A percentile compares a stretch with the other conserved stretches of the same genome.
Conservation (phyloP, 768 basidiomycete species). For the Trametes cingulata region DNA sequence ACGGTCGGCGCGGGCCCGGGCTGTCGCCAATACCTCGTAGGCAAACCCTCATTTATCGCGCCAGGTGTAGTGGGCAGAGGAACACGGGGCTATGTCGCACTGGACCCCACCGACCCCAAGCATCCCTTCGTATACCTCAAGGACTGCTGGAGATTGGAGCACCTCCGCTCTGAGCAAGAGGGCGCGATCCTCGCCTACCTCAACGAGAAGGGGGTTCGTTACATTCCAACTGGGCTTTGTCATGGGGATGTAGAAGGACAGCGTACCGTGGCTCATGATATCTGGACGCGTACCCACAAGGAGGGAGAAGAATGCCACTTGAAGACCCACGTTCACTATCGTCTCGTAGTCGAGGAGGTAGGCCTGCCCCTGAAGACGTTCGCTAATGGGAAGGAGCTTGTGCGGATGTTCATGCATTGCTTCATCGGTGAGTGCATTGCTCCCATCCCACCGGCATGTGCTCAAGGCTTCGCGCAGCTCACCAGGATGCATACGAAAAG, state of each 20-base stretch:
- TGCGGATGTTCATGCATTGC: background rate
- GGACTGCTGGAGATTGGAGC: constrained; percentile 3
- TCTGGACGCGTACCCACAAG: background rate
- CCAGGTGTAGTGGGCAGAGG: background rate
- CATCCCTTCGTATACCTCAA: background rate
- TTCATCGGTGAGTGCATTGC: background rate
- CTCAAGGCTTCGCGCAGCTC: background rate
- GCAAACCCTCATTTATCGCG: background rate
- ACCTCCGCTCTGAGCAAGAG: background rate
- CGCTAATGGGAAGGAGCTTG: background rate
- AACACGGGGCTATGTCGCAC: background rate
- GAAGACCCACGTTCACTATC: constrained; percentile 14
- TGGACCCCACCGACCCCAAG: background rate
- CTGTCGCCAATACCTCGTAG: background rate
- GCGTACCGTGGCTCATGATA: background rate
- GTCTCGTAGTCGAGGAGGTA: constrained; percentile 16
- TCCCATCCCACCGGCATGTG: no score
- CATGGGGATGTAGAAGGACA: constrained; percentile 1
- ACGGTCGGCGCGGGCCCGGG: background rate
- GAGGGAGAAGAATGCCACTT: background rate
- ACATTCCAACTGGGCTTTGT: background rate
- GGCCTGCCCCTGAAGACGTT: constrained; percentile 3
- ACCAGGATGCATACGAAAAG: background rate
- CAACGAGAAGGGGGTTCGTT: background rate
- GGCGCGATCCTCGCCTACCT: constrained; percentile 2